These are phyloP conservation scores for Biscogniauxia marginata DNA, from an alignment of 2,329 filamentous ascomycete species.

Conservation along the genomic window DNA sequence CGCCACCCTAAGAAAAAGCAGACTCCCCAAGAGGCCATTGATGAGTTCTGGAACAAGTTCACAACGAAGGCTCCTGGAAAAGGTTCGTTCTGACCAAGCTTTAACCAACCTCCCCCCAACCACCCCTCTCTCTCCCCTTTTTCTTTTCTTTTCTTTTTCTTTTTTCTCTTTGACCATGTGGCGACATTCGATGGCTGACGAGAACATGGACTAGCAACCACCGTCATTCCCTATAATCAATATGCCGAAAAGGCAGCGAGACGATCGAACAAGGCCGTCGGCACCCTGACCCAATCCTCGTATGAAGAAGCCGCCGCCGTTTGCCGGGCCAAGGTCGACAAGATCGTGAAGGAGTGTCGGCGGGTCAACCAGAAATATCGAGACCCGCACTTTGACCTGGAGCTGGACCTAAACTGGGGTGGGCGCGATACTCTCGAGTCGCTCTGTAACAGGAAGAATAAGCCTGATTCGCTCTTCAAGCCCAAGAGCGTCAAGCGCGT, in stretches of 20 bases:
- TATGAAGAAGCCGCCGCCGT: constrained; percentile 71
- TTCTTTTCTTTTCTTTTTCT: not conserved
- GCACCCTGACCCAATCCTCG: constrained; percentile 57
- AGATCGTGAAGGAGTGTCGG: constrained; percentile 65
- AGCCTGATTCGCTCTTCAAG: constrained; percentile 30
- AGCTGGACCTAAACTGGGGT: constrained; percentile 67
- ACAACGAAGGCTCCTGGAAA: constrained; percentile 70
- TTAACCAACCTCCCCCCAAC: not conserved
- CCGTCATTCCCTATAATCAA: constrained; percentile 66
- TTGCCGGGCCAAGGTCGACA: constrained; percentile 63
- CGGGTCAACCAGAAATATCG: constrained; percentile 82
- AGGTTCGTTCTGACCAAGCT: constrained; percentile 42
- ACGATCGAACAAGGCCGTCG: constrained; percentile 51
- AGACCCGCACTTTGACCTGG: constrained; percentile 84
- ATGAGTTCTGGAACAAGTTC: constrained; percentile 73
- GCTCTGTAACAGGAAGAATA: constrained; percentile 36
- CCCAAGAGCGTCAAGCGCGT: constrained; percentile 67
- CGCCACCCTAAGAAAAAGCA: constrained; percentile 42
- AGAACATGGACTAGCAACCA: constrained; percentile 51
- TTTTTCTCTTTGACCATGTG: not conserved
- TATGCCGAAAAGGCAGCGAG: constrained; percentile 61
- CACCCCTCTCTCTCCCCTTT: no score
- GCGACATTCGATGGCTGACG: not conserved
- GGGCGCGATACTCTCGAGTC: constrained; percentile 49
- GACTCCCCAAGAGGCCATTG: constrained; percentile 65